Percentiles rank a stretch among this genome's conserved stretches.
phyloP scores from a whole-genome alignment of 2,329 filamentous ascomycete genomes.

The Hymenoscyphus fraxineus region DNA sequence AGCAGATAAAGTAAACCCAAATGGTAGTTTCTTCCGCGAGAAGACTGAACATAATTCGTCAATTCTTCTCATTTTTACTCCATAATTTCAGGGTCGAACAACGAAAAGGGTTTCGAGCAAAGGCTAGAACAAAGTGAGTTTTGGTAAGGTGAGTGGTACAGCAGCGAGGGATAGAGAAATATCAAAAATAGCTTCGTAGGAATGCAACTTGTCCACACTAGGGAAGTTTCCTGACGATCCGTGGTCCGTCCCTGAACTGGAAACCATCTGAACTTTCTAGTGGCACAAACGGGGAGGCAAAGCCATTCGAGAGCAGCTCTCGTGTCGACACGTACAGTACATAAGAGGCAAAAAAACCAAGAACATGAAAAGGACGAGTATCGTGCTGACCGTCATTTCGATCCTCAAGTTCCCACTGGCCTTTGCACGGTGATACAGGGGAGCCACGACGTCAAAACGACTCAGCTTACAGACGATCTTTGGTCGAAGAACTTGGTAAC shows the following conservation, averaged over 20 bases:
- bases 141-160: neutral
- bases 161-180: neutral
- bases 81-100: neutral
- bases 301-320: neutral
- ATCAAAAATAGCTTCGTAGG: neutral
- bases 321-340: neutral
- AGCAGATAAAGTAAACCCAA: neutral
- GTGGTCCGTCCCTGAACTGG: neutral
- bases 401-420: neutral
- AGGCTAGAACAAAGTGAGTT: neutral
- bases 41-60: neutral
- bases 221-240: neutral
- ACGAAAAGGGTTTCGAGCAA: neutral
- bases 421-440: neutral
- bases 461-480: neutral
- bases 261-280: neutral
- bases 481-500: neutral
- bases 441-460: neutral
- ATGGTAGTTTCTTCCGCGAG: constrained; percentile 1
- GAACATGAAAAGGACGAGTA: neutral
- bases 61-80: neutral
- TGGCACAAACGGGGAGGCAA: neutral
- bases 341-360: neutral
- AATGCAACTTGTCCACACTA: neutral
- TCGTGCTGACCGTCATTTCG: neutral